A percentile compares a stretch with the other conserved stretches of the same genome.
phyloP scores from a whole-genome alignment of 169 alveolate genomes.

The Eimeria nieschulzi region DNA sequence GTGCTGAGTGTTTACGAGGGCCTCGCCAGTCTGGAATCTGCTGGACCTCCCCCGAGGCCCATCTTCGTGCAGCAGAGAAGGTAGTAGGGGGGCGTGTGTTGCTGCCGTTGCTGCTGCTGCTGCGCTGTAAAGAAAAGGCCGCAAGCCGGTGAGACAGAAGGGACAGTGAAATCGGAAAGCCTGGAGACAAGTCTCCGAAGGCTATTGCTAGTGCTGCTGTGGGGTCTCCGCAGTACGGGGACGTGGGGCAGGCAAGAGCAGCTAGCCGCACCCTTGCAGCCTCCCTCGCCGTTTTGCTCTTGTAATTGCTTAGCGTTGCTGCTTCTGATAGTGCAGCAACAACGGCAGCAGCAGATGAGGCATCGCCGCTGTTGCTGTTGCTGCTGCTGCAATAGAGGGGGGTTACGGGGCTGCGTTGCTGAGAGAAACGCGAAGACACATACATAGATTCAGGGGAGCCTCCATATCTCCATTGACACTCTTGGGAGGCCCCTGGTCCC shows the following conservation, averaged over 20 bases:
- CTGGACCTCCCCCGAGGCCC: background rate
- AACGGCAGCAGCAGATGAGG: background rate
- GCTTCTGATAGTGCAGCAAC: conserved; percentile 8
- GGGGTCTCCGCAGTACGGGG: conserved; percentile 40
- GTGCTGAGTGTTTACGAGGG: conserved; percentile 3
- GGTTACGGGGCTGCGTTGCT: background rate
- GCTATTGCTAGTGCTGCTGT: conserved; percentile 60
- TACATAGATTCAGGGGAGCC: background rate
- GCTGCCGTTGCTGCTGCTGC: conserved; percentile 11
- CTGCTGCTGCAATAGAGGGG: background rate
- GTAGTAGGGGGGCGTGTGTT: background rate
- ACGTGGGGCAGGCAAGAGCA: conserved; percentile 8
- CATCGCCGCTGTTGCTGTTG: conserved; percentile 1
- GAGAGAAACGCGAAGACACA: background rate
- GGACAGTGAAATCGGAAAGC: background rate
- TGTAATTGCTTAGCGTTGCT: background rate
- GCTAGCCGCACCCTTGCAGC: conserved; percentile 47
- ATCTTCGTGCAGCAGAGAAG: background rate
- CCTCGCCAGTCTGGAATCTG: background rate
- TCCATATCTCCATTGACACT: background rate
- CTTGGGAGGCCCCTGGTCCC: background rate
- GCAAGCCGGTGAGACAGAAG: background rate
- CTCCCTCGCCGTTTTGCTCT: conserved; percentile 29
- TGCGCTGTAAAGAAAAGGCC: background rate
- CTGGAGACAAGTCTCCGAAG: conserved; percentile 2